phyloP scores from a whole-genome alignment of 2,329 filamentous ascomycete species.

The Calonectria hongkongensis region DNA sequence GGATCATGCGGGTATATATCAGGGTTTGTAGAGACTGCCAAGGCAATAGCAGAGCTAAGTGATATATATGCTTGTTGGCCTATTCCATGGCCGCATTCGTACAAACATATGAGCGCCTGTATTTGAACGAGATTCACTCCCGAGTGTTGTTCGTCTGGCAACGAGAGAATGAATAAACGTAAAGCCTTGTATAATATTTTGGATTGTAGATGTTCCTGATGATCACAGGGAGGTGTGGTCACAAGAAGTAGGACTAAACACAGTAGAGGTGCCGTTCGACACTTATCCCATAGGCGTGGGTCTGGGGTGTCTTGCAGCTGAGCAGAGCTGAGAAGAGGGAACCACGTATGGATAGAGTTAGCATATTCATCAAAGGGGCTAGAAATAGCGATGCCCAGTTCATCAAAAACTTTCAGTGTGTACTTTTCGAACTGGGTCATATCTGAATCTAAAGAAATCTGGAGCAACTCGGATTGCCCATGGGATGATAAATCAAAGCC shows the following conservation, averaged over 20 bases:
- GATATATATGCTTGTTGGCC: not conserved
- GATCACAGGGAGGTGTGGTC: not conserved
- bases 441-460: not conserved
- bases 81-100: conserved; percentile 18
- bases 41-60: not conserved
- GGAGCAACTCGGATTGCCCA: not conserved
- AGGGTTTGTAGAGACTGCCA: not conserved
- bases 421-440: not conserved
- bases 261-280: not conserved
- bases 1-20: not conserved
- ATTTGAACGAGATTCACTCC: not conserved
- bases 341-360: not conserved
- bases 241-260: not conserved
- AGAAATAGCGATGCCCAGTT: not conserved
- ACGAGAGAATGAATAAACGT: not conserved
- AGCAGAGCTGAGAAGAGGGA: not conserved
- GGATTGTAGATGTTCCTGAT: not conserved
- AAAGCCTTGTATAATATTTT: not conserved
- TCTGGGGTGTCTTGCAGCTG: not conserved
- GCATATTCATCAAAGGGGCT: not conserved
- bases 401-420: not conserved
- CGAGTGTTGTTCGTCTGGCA: not conserved
- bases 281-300: not conserved
- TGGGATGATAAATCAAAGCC: conserved; percentile 1
- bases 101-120: not conserved